phyloP scores from a whole-genome alignment of 169 alveolate species.

The Cryptosporidium viatorum region DNA sequence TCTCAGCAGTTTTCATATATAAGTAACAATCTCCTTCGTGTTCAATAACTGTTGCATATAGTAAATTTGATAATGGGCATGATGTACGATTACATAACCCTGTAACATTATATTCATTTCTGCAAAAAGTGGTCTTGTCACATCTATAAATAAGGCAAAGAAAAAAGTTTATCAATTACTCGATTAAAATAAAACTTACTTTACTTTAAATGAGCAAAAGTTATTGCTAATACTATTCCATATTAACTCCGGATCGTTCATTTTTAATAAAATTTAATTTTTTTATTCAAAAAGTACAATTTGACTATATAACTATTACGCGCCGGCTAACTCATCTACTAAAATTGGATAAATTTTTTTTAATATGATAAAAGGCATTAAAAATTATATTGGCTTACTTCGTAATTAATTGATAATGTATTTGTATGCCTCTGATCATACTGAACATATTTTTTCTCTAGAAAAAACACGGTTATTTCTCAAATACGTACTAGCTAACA shows the following conservation, averaged over 20 bases:
- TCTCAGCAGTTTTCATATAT: conserved; percentile 96
- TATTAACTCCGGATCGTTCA: conserved; percentile 71
- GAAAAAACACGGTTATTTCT: neutral
- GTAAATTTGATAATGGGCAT: conserved; percentile 98
- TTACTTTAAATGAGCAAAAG: conserved; percentile 87
- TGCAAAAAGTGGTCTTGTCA: conserved; percentile 87
- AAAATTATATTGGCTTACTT: neutral
- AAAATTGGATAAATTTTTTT: neutral
- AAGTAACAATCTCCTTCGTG: conserved; percentile 95
- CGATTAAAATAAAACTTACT: conserved; percentile 77
- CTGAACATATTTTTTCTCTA: neutral
- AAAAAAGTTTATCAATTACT: neutral
- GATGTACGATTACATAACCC: conserved; percentile 97
- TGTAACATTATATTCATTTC: conserved; percentile 94
- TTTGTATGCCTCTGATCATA: neutral
- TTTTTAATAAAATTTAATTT: conserved; percentile 1
- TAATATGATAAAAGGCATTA: neutral
- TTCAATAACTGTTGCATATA: conserved; percentile 97
- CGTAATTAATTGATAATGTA: neutral
- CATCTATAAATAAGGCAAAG: conserved; percentile 78
- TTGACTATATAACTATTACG: neutral
- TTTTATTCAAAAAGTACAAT: neutral
- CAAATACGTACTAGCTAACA: neutral
- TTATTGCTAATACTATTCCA: conserved; percentile 56
- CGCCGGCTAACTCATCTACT: neutral